Evolutionary conservation across 768 basidiomycete species (phyloP), one percentile per base, ranked within the genome.

Genomic region (Favolaschia claudopus): DNA sequence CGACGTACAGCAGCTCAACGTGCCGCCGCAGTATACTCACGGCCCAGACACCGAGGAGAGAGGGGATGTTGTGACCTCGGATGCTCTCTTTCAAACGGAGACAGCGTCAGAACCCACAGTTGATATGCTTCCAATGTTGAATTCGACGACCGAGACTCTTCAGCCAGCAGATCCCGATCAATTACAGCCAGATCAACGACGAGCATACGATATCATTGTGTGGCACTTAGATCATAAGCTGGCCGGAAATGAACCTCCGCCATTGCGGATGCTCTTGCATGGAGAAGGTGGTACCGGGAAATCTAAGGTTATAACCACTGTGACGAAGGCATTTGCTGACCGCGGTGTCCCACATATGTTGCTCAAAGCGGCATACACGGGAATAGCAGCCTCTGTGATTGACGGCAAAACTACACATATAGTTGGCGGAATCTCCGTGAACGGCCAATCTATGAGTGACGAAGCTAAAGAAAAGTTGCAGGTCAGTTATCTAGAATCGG

Each of bases 251-350:
- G 19, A 57, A 4, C 69, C 65, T 13, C 63, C 60, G 2, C 76
- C 68, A 8, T 59, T 79, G 2, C 67, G 62, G 0, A 78, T 79
- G 79, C 44, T 71, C 1, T 55, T 79, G 3, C 60, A 66, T 14
- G 77, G 79, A 17, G 71, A 73, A 44, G 73, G 72, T 0, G 74
- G 75, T 0, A 72, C 69, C 0, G 73, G 76, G 1, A 79, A 78
- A 57, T 76, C 74, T 1, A 69, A 63, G 28, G 69, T 74, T 2
- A 78, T 78, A n/a, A 69, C 75, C 48, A 72, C 67, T 0, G 55
- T 76, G 3, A 76, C 72, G 0, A 29, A 72, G 8, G 25, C 58
- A 5, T 78, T 79, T 39, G 32, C 13, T 0, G 6, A n/a, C 1
- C n/a, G 19, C 34, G 66, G 66, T 0, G 53, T 56, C 1, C 3